Evolutionary conservation across 108 stramenopile genomes (phyloP).

Genomic region (Hondaea fermentalgiana): DNA sequence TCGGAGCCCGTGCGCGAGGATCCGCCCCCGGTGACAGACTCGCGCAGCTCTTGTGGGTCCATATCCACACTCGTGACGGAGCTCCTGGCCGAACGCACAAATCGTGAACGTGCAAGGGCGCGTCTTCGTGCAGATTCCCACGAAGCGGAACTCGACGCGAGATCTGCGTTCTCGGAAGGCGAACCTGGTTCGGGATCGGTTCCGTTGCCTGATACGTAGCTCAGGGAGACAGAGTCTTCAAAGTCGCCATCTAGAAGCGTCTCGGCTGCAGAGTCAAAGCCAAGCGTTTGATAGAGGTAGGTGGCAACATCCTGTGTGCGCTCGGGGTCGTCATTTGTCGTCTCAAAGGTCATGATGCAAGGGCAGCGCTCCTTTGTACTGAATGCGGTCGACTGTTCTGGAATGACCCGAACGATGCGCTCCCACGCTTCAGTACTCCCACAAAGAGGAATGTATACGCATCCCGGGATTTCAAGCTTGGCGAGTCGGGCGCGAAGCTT

Average conservation of each 20-base stretch:
- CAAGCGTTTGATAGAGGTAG: slow-evolving; percentile 76
- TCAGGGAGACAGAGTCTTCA: background rate
- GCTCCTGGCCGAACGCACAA: background rate
- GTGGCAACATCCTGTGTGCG: slow-evolving; percentile 81
- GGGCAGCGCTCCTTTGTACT: slow-evolving; percentile 92
- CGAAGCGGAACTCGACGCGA: background rate
- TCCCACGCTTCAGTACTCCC: slow-evolving; percentile 78
- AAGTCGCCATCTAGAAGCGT: background rate
- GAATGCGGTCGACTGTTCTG: slow-evolving; percentile 78
- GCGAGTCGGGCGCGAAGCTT: slow-evolving; percentile 61
- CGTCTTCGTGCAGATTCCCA: background rate
- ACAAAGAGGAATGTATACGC: slow-evolving; percentile 79
- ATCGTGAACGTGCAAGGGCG: background rate
- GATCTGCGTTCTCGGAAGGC: background rate
- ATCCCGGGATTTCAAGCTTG: slow-evolving; percentile 62
- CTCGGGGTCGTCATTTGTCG: slow-evolving; percentile 60
- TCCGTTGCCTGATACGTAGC: slow-evolving; percentile 28
- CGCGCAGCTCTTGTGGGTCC: background rate
- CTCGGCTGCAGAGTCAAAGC: slow-evolving; percentile 43
- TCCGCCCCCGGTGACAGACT: background rate
- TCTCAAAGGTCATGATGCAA: slow-evolving; percentile 78
- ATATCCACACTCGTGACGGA: background rate
- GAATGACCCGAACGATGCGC: slow-evolving; percentile 60
- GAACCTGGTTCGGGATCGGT: no score
- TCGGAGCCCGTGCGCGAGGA: background rate